Percentiles rank a stretch among this genome's conserved stretches.
phyloP scores from a whole-genome alignment of 2,329 filamentous ascomycete species.

The Alternaria sp. region DNA sequence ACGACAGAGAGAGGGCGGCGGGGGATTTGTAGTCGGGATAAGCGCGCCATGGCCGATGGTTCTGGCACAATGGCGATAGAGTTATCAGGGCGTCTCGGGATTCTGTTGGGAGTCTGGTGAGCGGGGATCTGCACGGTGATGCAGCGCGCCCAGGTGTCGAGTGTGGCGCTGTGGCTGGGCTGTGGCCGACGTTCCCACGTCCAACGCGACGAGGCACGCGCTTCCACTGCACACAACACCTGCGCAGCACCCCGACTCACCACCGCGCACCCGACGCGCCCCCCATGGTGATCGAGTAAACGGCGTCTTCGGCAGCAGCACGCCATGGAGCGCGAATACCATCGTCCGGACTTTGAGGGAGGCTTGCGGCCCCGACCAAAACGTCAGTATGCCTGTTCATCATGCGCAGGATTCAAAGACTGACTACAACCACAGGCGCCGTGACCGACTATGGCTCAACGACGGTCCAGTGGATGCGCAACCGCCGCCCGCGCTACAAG shows the following conservation, averaged over 20 bases:
- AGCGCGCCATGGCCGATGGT: conserved; percentile 15
- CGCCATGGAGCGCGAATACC: conserved; percentile 47
- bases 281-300: conserved; percentile 11
- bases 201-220: conserved; percentile 14
- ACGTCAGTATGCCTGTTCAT: conserved; percentile 32
- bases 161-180: conserved; percentile 14
- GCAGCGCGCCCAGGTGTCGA: conserved; percentile 13
- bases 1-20: conserved; percentile 23
- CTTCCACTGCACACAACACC: conserved; percentile 3
- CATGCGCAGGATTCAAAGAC: neutral
- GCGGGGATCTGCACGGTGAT: conserved; percentile 23
- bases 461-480: conserved; percentile 88
- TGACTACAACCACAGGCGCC: conserved; percentile 65
- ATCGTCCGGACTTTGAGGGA: conserved; percentile 43
- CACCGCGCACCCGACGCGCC: neutral
- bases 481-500: conserved; percentile 77
- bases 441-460: conserved; percentile 94
- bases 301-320: conserved; percentile 3
- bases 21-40: conserved; percentile 4
- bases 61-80: conserved; percentile 14
- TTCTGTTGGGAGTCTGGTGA: conserved; percentile 28
- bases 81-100: conserved; percentile 10
- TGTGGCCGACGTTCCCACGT: neutral
- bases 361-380: conserved; percentile 44
- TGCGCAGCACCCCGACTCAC: conserved; percentile 4